Base-by-base conservation (phyloP, 331 rosid genomes). In the Malus hybrid region DNA sequence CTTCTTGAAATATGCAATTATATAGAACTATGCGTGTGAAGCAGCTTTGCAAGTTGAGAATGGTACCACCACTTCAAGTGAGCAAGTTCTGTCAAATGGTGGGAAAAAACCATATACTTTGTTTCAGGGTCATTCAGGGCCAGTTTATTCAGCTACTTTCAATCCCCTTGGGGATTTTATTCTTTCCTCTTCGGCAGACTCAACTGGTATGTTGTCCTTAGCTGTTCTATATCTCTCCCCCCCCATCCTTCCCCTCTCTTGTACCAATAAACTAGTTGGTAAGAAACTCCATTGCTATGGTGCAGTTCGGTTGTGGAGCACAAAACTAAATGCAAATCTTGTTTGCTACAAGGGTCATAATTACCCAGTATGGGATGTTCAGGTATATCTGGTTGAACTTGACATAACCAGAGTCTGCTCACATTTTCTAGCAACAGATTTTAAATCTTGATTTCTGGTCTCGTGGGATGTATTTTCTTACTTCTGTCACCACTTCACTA, bases 331-430 rank as follows among this genome's bases (percentile, higher is more conserved):
- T 77, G 88, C 93, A 74, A 93, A 89, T 87, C 97, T 93, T 70
- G 98, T 93, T 81, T 93, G 97, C 87, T 93, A 91, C 78, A 93
- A 89, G 90, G 98, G 97, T 77, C 97, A 93, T 82, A 93, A 93
- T 85, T 91, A 93, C 78, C 98, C 97, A 39, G 97, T 93, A 44
- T 93, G 98, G 98, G 98, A 93, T 89, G 98, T 93, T 84, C 96
- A 88, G 97, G 98, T 91, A 86, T 72, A 58, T 46, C 29, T 80
- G 56, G 42, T 82, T 19, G 74, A 62, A 79, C 64, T 66, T 63
- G 65, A 56, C 52, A 34, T 29, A 6, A 30, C 46, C 6, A 18
- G 15, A 64, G 12, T 64, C 13, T 0, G 19, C n/a, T 64, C 19
- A 1, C 55, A 13, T 72, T 28, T 26, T 72, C 46, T 36, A 20